Evolutionary conservation across 257 asterid genomes (phyloP), one percentile per base, ranked within the genome.

Genomic region (Solanum virginianum): DNA sequence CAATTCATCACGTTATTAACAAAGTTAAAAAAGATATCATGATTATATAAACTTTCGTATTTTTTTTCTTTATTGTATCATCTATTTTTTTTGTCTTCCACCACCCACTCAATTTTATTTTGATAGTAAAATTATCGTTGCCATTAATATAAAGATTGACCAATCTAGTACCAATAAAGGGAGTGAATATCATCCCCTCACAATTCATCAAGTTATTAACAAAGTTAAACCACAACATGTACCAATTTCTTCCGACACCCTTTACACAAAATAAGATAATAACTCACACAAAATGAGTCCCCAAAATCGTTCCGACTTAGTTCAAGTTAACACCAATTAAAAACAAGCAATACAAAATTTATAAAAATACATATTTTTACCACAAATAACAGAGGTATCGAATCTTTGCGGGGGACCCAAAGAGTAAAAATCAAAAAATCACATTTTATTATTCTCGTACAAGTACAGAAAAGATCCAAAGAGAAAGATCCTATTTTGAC

Each of bases 391-490:
- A 18, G 55, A 72, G 11, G 32, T 26, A 86, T 43, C 29, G 84
- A 86, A 69, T 83, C 70, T 65, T 80, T 83, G 43, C n/a, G 54
- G 45, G 69, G 49, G 7, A 36, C 53, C 83, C 51, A 12, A 29
- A 49, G 20, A 53, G 24, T 47, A 72, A 49, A 55, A 20, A 86
- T 59, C 66, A 82, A 85, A 82, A 86, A 87, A 86, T 83, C 89
- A 89, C 87, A 88, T 92, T 39, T 68, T 20, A 66, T 83, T 59
- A 68, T 41, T 68, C 68, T 32, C 2, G 53, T 41, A 59, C 55
- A 18, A 32, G 16, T 69, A 66, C 41, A 75, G n/a, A 80, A 77
- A 84, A 85, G 55, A 77, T 49, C 66, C 70, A 53, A 69, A 83
- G 41, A 36, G 6, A 36, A 5, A 36, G 41, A 36, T 36, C 41